These are phyloP conservation scores for Phalaenopsis equestris DNA, from an alignment of 106 monocot species.

Conservation along the genomic window DNA sequence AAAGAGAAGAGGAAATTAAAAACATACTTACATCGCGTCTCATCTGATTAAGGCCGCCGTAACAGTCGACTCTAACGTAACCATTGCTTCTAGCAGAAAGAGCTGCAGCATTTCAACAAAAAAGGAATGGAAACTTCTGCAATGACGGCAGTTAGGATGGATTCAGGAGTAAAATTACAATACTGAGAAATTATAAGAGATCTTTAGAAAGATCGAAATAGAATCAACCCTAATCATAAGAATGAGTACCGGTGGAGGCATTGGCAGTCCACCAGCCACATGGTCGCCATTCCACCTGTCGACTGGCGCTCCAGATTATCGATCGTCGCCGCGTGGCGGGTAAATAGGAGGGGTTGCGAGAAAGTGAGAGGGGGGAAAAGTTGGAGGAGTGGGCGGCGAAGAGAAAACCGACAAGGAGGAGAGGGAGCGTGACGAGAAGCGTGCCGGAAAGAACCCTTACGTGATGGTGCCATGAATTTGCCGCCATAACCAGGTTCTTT, in stretches of 20 bases:
- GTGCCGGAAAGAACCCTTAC: constrained; percentile 9
- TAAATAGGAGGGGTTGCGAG: not conserved
- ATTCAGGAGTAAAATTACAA: constrained; percentile 16
- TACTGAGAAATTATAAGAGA: not conserved
- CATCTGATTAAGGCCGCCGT: constrained; percentile 95
- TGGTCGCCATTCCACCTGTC: constrained; percentile 56
- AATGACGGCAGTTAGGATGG: constrained; percentile 15
- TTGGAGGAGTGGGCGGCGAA: constrained; percentile 3
- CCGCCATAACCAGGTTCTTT: not conserved
- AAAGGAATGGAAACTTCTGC: constrained; percentile 21
- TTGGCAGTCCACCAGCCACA: constrained; percentile 64
- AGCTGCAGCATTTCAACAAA: constrained; percentile 63
- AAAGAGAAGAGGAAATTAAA: constrained; percentile 7
- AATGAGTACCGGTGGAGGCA: constrained; percentile 1
- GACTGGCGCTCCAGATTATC: constrained; percentile 40
- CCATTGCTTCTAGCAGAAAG: constrained; percentile 56
- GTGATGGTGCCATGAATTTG: constrained; percentile 16
- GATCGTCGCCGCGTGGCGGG: constrained; percentile 3
- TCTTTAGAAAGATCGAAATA: not conserved
- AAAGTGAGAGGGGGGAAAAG: not conserved
- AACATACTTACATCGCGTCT: constrained; percentile 67
- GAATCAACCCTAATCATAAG: not conserved
- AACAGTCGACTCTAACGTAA: constrained; percentile 86
- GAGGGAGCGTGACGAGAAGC: not conserved
- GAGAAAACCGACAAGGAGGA: constrained; percentile 16